Evolutionary conservation across 2,329 filamentous ascomycete genomes (phyloP).

Genomic region (Botryosphaeria dothidea): DNA sequence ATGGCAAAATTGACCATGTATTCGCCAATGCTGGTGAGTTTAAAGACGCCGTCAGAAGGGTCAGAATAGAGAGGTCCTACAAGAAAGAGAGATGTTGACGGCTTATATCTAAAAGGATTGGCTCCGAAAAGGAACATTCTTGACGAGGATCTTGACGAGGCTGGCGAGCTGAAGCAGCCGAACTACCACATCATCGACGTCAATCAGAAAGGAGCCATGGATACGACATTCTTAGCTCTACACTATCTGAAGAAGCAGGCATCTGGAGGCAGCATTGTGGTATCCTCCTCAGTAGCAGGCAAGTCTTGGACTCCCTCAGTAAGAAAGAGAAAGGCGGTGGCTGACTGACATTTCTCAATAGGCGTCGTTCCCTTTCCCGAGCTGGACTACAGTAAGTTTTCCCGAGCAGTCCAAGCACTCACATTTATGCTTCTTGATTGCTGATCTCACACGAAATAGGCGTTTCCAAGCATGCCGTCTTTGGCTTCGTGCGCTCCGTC

Average conservation of each 20-base stretch:
- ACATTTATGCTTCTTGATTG: too few species aligned
- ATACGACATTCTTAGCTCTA: conserved; percentile 51
- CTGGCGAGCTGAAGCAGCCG: conserved; percentile 32
- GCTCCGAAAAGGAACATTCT: conserved; percentile 24
- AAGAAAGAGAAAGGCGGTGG: neutral
- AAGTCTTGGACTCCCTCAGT: neutral
- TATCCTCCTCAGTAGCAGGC: conserved; percentile 32
- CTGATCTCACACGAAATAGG: conserved; percentile 22
- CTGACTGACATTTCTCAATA: neutral
- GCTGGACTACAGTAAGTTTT: conserved; percentile 32
- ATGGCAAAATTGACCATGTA: conserved; percentile 47
- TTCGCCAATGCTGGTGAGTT: conserved; percentile 39
- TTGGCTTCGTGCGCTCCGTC: conserved; percentile 32
- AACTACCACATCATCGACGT: conserved; percentile 42
- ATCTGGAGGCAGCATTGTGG: conserved; percentile 32
- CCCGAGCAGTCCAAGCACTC: too few species aligned
- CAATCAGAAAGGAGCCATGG: conserved; percentile 52
- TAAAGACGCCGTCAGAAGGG: neutral
- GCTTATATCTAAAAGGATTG: conserved; percentile 23
- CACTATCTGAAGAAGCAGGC: conserved; percentile 47
- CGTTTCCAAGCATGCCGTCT: conserved; percentile 33
- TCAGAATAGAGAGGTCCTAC: too few species aligned
- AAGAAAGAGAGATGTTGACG: too few species aligned
- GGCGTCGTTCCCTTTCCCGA: conserved; percentile 27
- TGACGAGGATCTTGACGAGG: conserved; percentile 31